phyloP scores from a whole-genome alignment of 2,329 filamentous ascomycete genomes.

The Thelonectria olida region DNA sequence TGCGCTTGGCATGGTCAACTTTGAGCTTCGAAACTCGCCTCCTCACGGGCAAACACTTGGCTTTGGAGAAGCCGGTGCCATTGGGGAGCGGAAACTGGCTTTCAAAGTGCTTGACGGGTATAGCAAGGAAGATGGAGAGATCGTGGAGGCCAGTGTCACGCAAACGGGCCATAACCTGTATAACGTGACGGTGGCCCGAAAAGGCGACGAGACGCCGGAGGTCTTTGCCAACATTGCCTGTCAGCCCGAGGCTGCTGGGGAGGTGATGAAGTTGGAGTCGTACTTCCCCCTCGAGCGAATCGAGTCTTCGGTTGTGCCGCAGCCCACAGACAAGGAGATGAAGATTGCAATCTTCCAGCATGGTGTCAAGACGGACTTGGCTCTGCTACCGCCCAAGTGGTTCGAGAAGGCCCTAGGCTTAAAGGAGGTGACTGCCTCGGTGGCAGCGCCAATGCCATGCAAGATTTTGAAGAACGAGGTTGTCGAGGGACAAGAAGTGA shows the following conservation, averaged over 20 bases:
- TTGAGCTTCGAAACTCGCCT: conserved; percentile 51
- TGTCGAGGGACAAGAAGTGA: conserved; percentile 80
- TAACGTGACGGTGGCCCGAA: conserved; percentile 55
- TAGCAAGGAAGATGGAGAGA: conserved; percentile 69
- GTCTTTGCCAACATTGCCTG: conserved; percentile 58
- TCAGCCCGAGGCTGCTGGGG: conserved; percentile 43
- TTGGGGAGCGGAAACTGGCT: conserved; percentile 56
- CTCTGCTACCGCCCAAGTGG: conserved; percentile 75
- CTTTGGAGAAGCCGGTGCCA: conserved; percentile 57
- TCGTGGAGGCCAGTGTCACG: conserved; percentile 62
- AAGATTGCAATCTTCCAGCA: conserved; percentile 82
- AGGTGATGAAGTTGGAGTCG: conserved; percentile 46
- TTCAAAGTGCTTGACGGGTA: conserved; percentile 69
- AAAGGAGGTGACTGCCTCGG: conserved; percentile 82
- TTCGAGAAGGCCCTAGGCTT: conserved; percentile 86
- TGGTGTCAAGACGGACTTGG: conserved; percentile 67
- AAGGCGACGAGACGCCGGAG: conserved; percentile 48
- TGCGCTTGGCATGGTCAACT: conserved; percentile 76
- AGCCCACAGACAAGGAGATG: conserved; percentile 61
- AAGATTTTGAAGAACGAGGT: conserved; percentile 94
- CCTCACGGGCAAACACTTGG: conserved; percentile 64
- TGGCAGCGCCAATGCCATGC: conserved; percentile 95
- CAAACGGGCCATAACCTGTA: conserved; percentile 59
- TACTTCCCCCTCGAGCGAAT: conserved; percentile 87
- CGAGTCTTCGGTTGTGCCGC: conserved; percentile 78